Evolutionary conservation across 139 green algal genomes (phyloP), one percentile per base, ranked within the genome.

Genomic region (Spirogloea muscicola): DNA sequence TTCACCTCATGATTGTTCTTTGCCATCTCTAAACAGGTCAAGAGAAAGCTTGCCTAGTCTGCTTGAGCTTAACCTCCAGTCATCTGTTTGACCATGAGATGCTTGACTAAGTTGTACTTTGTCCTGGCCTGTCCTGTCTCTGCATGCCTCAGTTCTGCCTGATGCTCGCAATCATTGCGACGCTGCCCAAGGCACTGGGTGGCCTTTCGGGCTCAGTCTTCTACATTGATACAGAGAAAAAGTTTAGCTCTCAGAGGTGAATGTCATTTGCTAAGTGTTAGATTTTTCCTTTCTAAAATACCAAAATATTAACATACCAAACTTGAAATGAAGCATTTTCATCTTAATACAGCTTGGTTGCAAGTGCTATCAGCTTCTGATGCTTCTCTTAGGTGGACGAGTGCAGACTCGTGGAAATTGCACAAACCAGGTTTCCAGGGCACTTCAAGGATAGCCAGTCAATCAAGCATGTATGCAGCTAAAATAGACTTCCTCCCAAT

Each of bases 201-300:
- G 84, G 87, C 34, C 62, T 88, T 61, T 76, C 70, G 9, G 73
- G 76, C 2, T 65, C 44, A 0, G 81, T 89, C 1, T 58, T 90
- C 13, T 94, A 91, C 68, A 84, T 93, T 13, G 88, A 94, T 77
- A 92, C 90, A 2, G 90, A 94, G 68, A 84, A 80, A 2, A 91
- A 91, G 77, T 94, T 93, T 74, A 90, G 70, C 42, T 52, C 70
- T 31, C 39, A 37, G 63, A 58, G 79, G 29, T 71, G n/a, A n/a
- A n/a, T n/a, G n/a, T n/a, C n/a, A n/a, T 31, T 7, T 36, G 2
- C 18, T 60, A 27, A 60, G 49, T 37, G 34, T 60, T 37, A 29
- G 27, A 27, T 37, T 37, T 60, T 29, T 60, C 79, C 25, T 49
- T 61, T 33, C 18, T 57, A 10, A 63, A 46, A 4, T 33, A 68